phyloP scores from a whole-genome alignment of 2,329 filamentous ascomycete species.

The Stenocarpella maydis region DNA sequence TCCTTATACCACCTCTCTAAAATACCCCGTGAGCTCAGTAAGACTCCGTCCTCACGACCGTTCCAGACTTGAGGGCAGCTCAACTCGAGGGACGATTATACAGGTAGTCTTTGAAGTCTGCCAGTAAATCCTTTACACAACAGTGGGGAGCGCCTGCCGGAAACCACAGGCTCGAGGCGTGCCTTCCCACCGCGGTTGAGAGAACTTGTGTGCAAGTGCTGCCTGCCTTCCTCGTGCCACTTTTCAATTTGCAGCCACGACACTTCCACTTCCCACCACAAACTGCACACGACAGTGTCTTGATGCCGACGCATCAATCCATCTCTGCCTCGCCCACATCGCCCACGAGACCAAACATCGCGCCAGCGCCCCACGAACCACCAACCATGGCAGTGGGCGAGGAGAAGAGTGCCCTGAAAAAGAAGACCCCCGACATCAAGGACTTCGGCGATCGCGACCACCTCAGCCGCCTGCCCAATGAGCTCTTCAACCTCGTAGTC shows the following conservation, averaged over 20 bases:
- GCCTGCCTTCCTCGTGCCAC: not conserved
- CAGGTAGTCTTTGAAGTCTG: not conserved
- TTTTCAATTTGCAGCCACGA: not conserved
- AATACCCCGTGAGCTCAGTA: too few species aligned
- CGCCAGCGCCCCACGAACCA: too few species aligned
- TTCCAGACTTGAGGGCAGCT: too few species aligned
- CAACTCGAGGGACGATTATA: not conserved
- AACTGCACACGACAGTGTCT: not conserved
- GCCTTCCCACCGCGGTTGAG: not conserved
- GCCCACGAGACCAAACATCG: not conserved
- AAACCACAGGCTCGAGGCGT: not conserved
- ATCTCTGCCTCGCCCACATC: not conserved
- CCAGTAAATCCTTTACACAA: not conserved
- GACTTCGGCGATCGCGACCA: not conserved
- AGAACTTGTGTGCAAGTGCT: not conserved
- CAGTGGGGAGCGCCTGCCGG: too few species aligned
- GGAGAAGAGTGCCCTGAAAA: too few species aligned
- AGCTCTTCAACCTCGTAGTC: not conserved
- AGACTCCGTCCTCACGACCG: constrained; percentile 2
- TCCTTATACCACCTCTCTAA: too few species aligned
- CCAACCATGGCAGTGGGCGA: too few species aligned
- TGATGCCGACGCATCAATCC: not conserved
- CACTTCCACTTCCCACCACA: not conserved
- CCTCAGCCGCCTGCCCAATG: not conserved
- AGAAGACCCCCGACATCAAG: not conserved